Evolutionary conservation across 2,329 filamentous ascomycete genomes (phyloP).

Genomic region (Domatiomyces catenatus): DNA sequence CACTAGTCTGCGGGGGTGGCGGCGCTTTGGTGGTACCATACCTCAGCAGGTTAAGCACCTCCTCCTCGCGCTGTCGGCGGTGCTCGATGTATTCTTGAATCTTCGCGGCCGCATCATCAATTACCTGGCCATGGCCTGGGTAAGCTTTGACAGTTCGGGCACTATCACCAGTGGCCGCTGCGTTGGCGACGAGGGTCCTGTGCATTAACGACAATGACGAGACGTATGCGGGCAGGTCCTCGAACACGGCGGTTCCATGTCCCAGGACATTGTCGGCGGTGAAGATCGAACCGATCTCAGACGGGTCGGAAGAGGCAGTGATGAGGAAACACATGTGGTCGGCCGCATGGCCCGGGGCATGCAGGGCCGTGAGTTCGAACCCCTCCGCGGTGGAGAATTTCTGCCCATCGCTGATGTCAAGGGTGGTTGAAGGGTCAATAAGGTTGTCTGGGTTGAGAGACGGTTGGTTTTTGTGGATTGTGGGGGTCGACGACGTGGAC

Average conservation of each 20-base stretch:
- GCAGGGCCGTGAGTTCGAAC: slow-evolving; percentile 45
- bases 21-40: slow-evolving; percentile 21
- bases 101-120: slow-evolving; percentile 55
- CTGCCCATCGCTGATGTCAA: slow-evolving; percentile 27
- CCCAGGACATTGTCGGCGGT: slow-evolving; percentile 81
- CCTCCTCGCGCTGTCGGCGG: slow-evolving; percentile 60
- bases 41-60: slow-evolving; percentile 53
- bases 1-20: slow-evolving; percentile 1
- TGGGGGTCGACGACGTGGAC: slow-evolving; percentile 27
- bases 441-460: slow-evolving; percentile 38
- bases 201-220: slow-evolving; percentile 53
- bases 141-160: slow-evolving; percentile 48
- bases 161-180: background rate
- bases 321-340: slow-evolving; percentile 72
- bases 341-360: slow-evolving; percentile 59
- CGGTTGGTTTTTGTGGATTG: slow-evolving; percentile 31
- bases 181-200: slow-evolving; percentile 1
- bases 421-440: slow-evolving; percentile 39
- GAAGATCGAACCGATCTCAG: slow-evolving; percentile 66
- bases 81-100: slow-evolving; percentile 75
- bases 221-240: slow-evolving; percentile 57
- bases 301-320: slow-evolving; percentile 23
- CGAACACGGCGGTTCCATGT: slow-evolving; percentile 73
- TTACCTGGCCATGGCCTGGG: slow-evolving; percentile 70
- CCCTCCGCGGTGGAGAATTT: slow-evolving; percentile 28